Conservation (phyloP, 352 stramenopile genomes). For the Stramenopiles sp. region DNA sequence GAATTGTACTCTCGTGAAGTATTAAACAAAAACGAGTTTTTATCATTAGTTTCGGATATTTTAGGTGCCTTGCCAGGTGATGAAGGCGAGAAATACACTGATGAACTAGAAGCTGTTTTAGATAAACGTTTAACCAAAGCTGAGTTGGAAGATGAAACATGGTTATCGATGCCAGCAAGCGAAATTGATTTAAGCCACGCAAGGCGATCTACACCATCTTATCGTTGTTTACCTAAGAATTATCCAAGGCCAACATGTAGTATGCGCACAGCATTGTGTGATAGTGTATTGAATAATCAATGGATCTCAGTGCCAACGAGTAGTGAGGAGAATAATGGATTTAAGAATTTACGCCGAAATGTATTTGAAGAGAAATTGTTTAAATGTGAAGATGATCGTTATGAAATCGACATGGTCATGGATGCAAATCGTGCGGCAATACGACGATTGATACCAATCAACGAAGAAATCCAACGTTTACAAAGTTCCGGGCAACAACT, state of each 20-base stretch:
- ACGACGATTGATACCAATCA: constrained; percentile 76
- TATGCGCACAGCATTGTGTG: constrained; percentile 52
- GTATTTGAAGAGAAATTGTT: constrained; percentile 95
- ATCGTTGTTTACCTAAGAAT: constrained; percentile 83
- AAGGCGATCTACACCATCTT: constrained; percentile 76
- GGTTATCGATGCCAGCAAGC: constrained; percentile 61
- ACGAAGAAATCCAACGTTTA: constrained; percentile 71
- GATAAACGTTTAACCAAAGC: constrained; percentile 18
- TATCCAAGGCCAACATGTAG: constrained; percentile 90
- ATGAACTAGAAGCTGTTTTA: constrained; percentile 43
- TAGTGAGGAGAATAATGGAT: constrained; percentile 91
- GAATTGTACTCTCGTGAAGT: constrained; percentile 94
- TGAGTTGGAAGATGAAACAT: constrained; percentile 46
- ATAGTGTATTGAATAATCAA: constrained; percentile 57
- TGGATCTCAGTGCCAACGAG: constrained; percentile 94
- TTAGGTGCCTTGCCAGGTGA: constrained; percentile 57
- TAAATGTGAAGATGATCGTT: constrained; percentile 94
- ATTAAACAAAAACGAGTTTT: constrained; percentile 59
- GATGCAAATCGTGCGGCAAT: constrained; percentile 87
- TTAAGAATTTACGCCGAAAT: constrained; percentile 96
- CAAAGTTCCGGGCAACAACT: constrained; percentile 16
- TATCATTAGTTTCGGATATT: constrained; percentile 57
- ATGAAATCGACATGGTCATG: constrained; percentile 87
- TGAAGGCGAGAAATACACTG: constrained; percentile 38
- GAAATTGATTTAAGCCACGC: constrained; percentile 72